Percentiles rank a stretch among this genome's conserved stretches.
These are phyloP conservation scores for Diaporthe humulicola DNA, from an alignment of 2,329 filamentous ascomycete genomes.

Conservation along the genomic window DNA sequence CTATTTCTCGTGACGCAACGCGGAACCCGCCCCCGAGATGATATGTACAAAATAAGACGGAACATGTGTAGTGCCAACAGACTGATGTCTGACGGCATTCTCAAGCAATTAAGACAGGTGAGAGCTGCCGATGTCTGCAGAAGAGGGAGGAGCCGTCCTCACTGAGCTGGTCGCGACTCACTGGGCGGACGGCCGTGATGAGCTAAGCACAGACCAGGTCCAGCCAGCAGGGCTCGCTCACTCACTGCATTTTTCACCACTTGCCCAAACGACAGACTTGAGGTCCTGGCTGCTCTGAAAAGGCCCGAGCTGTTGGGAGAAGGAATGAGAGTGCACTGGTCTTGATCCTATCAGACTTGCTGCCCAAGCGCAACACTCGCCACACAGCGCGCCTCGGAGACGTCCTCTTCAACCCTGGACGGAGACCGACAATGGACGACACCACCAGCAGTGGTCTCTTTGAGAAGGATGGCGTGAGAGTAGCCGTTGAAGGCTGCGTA, in stretches of 20 bases:
- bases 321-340: not conserved
- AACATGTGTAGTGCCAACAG: not conserved
- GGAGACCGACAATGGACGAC: not conserved
- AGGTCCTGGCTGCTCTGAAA: not conserved
- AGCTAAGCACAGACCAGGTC: constrained; percentile 25
- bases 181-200: constrained; percentile 1
- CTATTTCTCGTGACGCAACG: too few relatives aligned
- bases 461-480: constrained; percentile 41
- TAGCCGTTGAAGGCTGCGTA: constrained; percentile 39
- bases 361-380: too few relatives aligned
- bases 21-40: too few relatives aligned
- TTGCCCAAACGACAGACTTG: not conserved
- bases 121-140: not conserved
- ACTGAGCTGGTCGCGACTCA: not conserved
- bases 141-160: not conserved
- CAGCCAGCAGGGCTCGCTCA: not conserved
- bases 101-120: not conserved
- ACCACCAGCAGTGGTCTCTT: constrained; percentile 37
- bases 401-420: not conserved
- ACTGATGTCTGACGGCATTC: not conserved
- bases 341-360: not conserved
- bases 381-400: not conserved
- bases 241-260: not conserved
- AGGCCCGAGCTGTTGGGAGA: not conserved
- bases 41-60: too few relatives aligned